phyloP scores from a whole-genome alignment of 129 eudicot species.

The Escallonia rubra region DNA sequence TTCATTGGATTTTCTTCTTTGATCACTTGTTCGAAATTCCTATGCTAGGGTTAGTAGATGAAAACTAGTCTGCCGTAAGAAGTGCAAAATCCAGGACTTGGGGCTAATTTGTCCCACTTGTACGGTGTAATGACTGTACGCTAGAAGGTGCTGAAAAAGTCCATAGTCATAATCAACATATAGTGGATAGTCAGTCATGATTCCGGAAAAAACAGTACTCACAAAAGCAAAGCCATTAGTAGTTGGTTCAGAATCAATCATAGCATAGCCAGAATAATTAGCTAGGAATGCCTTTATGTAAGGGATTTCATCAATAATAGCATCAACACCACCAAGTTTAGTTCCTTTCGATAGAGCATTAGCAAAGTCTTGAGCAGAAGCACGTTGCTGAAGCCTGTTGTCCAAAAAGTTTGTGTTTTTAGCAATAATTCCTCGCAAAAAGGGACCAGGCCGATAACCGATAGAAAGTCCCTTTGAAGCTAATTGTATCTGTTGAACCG shows the following conservation, averaged over 20 bases:
- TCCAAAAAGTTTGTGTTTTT: constrained; percentile 10
- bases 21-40: no score
- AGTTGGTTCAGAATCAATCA: constrained; percentile 20
- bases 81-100: no score
- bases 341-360: constrained; percentile 37
- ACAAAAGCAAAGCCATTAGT: constrained; percentile 35
- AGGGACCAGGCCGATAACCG: constrained; percentile 13
- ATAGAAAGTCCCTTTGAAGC: constrained; percentile 14
- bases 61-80: no score
- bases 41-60: no score
- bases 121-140: no score
- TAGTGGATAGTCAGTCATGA: no score
- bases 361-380: constrained; percentile 23
- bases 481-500: constrained; percentile 39
- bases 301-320: constrained; percentile 40
- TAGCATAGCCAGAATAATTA: constrained; percentile 12
- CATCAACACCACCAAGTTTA: constrained; percentile 26
- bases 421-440: background rate
- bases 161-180: no score
- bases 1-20: no score
- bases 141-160: no score
- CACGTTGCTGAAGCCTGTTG: background rate
- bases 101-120: no score
- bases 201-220: constrained; percentile 5
- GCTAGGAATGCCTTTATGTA: constrained; percentile 32